phyloP scores from a whole-genome alignment of 2,329 filamentous ascomycete species.

The Apiospora phragmitis region DNA sequence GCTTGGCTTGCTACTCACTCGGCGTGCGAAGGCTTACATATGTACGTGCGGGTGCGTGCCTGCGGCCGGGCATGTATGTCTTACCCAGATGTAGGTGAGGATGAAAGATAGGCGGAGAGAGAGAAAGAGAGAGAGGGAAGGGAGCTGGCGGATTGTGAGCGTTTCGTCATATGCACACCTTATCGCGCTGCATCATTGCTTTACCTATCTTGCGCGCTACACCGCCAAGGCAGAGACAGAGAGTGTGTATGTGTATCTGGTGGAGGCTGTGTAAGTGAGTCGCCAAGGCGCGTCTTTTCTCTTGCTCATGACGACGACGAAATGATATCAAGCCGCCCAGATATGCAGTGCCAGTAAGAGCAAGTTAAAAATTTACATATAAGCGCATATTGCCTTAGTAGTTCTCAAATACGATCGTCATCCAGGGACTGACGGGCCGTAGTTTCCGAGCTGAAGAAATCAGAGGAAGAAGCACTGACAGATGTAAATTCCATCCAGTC shows the following conservation, averaged over 20 bases:
- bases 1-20: not conserved
- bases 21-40: not conserved
- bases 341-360: not conserved
- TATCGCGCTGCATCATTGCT: not conserved
- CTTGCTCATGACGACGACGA: not conserved
- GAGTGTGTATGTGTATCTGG: not conserved
- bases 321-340: not conserved
- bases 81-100: not conserved
- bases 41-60: not conserved
- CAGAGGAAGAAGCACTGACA: not conserved
- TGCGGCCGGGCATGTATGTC: not conserved
- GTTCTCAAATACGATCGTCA: not conserved
- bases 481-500: not conserved
- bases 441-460: not conserved
- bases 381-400: not conserved
- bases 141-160: not conserved
- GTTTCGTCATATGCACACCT: not conserved
- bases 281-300: not conserved
- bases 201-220: not conserved
- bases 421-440: not conserved
- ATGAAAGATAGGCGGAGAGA: no score
- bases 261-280: not conserved
- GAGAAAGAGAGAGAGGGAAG: not conserved
- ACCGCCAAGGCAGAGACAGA: not conserved
- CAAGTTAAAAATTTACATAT: not conserved